These are phyloP conservation scores for Fusarium nodosum DNA, from an alignment of 2,329 filamentous ascomycete genomes.

Conservation along the genomic window DNA sequence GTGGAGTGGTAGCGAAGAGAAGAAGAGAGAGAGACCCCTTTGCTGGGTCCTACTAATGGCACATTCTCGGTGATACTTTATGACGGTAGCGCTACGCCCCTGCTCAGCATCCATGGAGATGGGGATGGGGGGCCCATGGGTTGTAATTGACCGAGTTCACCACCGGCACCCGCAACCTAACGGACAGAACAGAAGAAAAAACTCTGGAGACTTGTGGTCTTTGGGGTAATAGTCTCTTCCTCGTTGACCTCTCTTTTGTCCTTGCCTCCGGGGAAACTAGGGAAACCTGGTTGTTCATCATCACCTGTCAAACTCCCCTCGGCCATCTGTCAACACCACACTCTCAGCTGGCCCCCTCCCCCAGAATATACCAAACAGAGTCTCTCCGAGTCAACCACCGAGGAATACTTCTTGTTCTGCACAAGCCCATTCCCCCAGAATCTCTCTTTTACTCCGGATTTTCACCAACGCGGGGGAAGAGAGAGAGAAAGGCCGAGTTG, in stretches of 20 bases:
- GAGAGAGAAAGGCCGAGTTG: slow-evolving; percentile 33
- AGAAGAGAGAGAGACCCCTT: not conserved
- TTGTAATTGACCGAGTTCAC: slow-evolving; percentile 50
- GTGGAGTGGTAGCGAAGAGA: not conserved
- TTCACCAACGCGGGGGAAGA: slow-evolving; percentile 12
- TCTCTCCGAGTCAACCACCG: slow-evolving; percentile 47
- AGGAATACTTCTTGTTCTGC: slow-evolving; percentile 23
- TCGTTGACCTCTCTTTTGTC: slow-evolving; percentile 7
- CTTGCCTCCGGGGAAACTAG: not conserved
- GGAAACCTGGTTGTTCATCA: not conserved
- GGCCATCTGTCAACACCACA: not conserved
- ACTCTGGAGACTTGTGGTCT: slow-evolving; percentile 8
- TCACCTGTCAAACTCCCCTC: slow-evolving; percentile 2
- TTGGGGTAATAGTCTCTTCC: slow-evolving; percentile 24
- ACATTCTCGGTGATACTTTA: slow-evolving; percentile 55
- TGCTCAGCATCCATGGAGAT: slow-evolving; percentile 27
- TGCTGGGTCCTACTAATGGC: slow-evolving; percentile 47
- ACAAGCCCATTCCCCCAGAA: slow-evolving; percentile 29
- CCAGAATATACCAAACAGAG: slow-evolving; percentile 36
- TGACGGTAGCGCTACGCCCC: slow-evolving; percentile 46
- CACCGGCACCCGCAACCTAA: slow-evolving; percentile 19
- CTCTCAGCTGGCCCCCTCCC: not conserved
- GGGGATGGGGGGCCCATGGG: slow-evolving; percentile 37
- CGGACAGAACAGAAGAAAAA: not conserved
- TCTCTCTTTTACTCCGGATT: slow-evolving; percentile 28